These are phyloP conservation scores for Smithsoniella earleae DNA, from an alignment of 163 green algal genomes.

Conservation along the genomic window DNA sequence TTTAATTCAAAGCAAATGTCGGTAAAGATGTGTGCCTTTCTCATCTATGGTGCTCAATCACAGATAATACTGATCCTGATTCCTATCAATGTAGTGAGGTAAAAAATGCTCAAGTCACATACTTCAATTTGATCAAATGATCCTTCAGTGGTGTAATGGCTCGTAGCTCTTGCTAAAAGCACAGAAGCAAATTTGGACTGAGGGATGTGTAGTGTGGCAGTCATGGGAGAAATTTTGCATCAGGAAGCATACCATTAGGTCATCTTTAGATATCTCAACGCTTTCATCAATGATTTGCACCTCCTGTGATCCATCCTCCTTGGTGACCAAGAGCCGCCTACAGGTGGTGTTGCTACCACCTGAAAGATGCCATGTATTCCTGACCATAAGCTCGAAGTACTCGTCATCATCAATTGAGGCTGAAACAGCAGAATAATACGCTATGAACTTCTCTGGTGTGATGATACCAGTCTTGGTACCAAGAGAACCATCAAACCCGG, in stretches of 20 bases:
- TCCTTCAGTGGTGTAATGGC: too few species aligned
- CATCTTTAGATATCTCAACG: background rate
- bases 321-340: constrained; percentile 47
- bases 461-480: constrained; percentile 40
- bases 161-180: too few species aligned
- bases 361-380: constrained; percentile 49
- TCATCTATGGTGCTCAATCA: too few species aligned
- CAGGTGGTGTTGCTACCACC: constrained; percentile 44
- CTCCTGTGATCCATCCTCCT: constrained; percentile 41
- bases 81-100: too few species aligned
- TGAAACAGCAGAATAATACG: constrained; percentile 40
- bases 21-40: too few species aligned
- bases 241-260: background rate
- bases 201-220: too few species aligned
- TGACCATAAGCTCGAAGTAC: constrained; percentile 57
- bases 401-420: constrained; percentile 48
- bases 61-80: too few species aligned
- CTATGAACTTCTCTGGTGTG: constrained; percentile 44
- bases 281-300: constrained; percentile 1
- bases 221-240: background rate
- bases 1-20: too few species aligned
- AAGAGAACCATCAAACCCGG: constrained; percentile 37
- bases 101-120: too few species aligned
- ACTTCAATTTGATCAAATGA: too few species aligned
- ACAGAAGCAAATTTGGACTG: too few species aligned